Evolutionary conservation across 2,329 filamentous ascomycete genomes (phyloP).

Genomic region (Aspergillus sp.): DNA sequence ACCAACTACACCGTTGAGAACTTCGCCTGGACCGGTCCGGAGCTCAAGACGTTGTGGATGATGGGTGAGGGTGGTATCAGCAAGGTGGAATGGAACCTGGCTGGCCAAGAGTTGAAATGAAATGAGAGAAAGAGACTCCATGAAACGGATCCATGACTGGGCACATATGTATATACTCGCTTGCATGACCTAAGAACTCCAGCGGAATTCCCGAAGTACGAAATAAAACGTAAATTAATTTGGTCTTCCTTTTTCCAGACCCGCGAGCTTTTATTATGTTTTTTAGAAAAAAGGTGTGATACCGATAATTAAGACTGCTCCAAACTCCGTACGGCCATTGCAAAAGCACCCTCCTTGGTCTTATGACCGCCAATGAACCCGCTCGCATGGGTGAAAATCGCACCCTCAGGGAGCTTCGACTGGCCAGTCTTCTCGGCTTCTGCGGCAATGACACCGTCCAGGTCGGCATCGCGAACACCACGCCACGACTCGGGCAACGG

Average conservation of each 20-base stretch:
- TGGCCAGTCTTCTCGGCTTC: slow-evolving; percentile 33
- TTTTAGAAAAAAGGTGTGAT: not conserved
- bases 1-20: slow-evolving; percentile 41
- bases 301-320: slow-evolving; percentile 11
- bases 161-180: too few relatives aligned
- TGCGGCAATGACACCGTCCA: slow-evolving; percentile 52
- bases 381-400: slow-evolving; percentile 86
- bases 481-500: slow-evolving; percentile 86
- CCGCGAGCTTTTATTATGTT: too few relatives aligned
- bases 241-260: too few relatives aligned
- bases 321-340: slow-evolving; percentile 58
- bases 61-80: slow-evolving; percentile 33
- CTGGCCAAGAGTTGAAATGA: slow-evolving; percentile 22
- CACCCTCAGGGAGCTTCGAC: slow-evolving; percentile 42
- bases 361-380: slow-evolving; percentile 96
- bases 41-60: slow-evolving; percentile 35
- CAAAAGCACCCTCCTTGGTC: slow-evolving; percentile 77
- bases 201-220: too few relatives aligned
- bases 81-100: slow-evolving; percentile 31
- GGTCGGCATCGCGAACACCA: slow-evolving; percentile 75
- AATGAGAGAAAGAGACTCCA: too few relatives aligned
- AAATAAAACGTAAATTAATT: too few relatives aligned
- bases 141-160: too few relatives aligned
- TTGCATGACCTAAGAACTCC: too few relatives aligned
- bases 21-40: slow-evolving; percentile 35